Conservation (phyloP, 441 rosid species). For the Aleurites moluccanus region DNA sequence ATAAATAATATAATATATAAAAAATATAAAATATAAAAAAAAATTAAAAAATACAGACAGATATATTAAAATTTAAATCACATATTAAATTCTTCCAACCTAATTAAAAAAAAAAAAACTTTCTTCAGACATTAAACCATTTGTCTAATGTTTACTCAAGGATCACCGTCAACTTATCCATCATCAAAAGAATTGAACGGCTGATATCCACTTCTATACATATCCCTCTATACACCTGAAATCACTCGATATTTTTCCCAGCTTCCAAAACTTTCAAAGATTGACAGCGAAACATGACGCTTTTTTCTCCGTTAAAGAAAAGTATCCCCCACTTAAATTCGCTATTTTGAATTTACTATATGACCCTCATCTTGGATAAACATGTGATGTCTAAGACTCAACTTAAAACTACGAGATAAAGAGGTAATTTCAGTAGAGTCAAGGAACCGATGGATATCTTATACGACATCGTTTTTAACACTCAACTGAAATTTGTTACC, state of each 20-base stretch:
- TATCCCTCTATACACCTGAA: too few relatives aligned
- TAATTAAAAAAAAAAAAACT: too few relatives aligned
- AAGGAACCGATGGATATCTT: too few relatives aligned
- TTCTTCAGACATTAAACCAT: not conserved
- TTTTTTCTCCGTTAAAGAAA: slow-evolving; percentile 4
- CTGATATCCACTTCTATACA: not conserved
- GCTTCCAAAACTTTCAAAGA: not conserved
- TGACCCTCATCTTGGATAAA: too few relatives aligned
- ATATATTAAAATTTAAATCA: too few relatives aligned
- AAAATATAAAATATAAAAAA: too few relatives aligned
- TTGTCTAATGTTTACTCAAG: not conserved
- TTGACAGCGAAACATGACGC: slow-evolving; percentile 8
- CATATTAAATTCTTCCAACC: too few relatives aligned
- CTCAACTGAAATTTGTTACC: not conserved
- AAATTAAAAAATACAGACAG: too few relatives aligned
- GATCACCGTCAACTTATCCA: not conserved
- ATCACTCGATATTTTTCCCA: not conserved
- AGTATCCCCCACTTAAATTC: not conserved
- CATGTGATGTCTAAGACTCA: too few relatives aligned
- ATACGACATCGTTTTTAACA: not conserved
- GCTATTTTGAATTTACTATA: not conserved
- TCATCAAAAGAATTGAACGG: not conserved
- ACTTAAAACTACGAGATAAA: not conserved
- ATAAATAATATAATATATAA: too few relatives aligned
- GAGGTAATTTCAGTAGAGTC: not conserved